phyloP scores from a whole-genome alignment of 345 rosid species.

The Boechera divaricarpa region DNA sequence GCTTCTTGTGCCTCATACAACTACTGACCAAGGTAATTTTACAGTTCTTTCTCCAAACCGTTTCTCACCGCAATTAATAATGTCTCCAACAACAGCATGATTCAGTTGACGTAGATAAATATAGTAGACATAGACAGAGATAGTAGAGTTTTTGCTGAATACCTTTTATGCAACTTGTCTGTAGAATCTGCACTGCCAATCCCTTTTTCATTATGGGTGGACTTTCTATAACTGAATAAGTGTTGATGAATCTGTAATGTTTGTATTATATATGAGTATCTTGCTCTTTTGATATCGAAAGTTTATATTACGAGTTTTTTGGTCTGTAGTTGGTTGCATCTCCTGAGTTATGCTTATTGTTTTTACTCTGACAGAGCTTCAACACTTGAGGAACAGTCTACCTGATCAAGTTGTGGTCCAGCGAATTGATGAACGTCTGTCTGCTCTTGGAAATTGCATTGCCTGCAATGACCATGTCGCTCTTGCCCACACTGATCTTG shows the following conservation, averaged over 20 bases:
- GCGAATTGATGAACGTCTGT: slow-evolving; percentile 86
- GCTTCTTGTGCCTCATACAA: slow-evolving; percentile 90
- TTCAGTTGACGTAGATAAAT: slow-evolving; percentile 1
- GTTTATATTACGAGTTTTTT: neutral
- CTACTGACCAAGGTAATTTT: slow-evolving; percentile 88
- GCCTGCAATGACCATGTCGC: slow-evolving; percentile 99
- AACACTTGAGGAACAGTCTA: slow-evolving; percentile 90
- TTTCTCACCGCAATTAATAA: neutral
- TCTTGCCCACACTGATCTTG: slow-evolving; percentile 91
- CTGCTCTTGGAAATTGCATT: slow-evolving; percentile 95
- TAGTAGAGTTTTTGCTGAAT: neutral
- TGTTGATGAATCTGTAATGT: neutral
- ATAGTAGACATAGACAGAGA: neutral
- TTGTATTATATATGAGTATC: neutral
- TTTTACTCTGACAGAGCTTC: slow-evolving; percentile 66
- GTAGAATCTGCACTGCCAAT: neutral
- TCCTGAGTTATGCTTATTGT: neutral
- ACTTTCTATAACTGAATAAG: neutral
- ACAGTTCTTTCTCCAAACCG: neutral
- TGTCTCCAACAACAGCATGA: neutral
- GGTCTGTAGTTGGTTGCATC: slow-evolving; percentile 25
- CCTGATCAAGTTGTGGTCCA: slow-evolving; percentile 93
- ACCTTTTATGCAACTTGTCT: neutral
- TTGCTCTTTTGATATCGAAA: neutral
- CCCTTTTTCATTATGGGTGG: slow-evolving; percentile 6